A percentile compares a stretch with the other conserved stretches of the same genome.
Evolutionary conservation across 768 basidiomycete species (phyloP).

Genomic region (Rhodotorula babjevae): DNA sequence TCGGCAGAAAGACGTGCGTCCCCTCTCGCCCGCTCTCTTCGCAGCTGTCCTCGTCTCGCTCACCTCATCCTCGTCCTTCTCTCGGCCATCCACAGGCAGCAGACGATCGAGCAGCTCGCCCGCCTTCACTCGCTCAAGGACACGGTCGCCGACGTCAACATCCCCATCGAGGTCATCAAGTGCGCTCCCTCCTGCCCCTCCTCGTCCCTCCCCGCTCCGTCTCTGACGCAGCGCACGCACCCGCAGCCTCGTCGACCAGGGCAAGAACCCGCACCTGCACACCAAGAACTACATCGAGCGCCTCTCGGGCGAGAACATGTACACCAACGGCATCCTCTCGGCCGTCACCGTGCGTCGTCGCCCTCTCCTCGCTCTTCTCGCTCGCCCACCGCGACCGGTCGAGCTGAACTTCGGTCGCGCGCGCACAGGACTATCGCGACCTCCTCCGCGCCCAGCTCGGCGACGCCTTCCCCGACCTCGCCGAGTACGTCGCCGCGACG

Average conservation of each 20-base stretch:
- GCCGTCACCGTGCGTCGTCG: slow-evolving; percentile 34
- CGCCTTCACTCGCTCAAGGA: slow-evolving; percentile 17
- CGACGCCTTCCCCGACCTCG: slow-evolving; percentile 38
- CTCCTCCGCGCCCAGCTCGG: slow-evolving; percentile 22
- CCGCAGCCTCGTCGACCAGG: slow-evolving; percentile 39
- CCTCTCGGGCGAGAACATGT: slow-evolving; percentile 43
- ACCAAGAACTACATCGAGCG: slow-evolving; percentile 41
- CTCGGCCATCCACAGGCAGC: slow-evolving; percentile 1
- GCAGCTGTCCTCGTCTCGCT: neutral
- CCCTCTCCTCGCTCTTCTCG: too few species aligned
- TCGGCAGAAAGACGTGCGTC: slow-evolving; percentile 34
- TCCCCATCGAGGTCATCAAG: slow-evolving; percentile 38
- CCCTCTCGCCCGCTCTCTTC: too few species aligned
- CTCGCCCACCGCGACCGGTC: neutral
- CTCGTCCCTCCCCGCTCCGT: too few species aligned
- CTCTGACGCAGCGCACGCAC: neutral
- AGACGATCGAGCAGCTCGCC: slow-evolving; percentile 17
- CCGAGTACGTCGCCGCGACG: neutral
- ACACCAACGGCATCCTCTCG: slow-evolving; percentile 42
- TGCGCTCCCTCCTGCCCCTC: neutral
- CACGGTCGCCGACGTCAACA: slow-evolving; percentile 13
- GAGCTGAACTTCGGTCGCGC: too few species aligned
- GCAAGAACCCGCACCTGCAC: slow-evolving; percentile 43
- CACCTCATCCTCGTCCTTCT: neutral
- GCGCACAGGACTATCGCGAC: slow-evolving; percentile 30